Percentiles rank a stretch among this genome's conserved stretches.
These are phyloP conservation scores for Lactarius psammicola DNA, from an alignment of 768 basidiomycete species.

Conservation along the genomic window DNA sequence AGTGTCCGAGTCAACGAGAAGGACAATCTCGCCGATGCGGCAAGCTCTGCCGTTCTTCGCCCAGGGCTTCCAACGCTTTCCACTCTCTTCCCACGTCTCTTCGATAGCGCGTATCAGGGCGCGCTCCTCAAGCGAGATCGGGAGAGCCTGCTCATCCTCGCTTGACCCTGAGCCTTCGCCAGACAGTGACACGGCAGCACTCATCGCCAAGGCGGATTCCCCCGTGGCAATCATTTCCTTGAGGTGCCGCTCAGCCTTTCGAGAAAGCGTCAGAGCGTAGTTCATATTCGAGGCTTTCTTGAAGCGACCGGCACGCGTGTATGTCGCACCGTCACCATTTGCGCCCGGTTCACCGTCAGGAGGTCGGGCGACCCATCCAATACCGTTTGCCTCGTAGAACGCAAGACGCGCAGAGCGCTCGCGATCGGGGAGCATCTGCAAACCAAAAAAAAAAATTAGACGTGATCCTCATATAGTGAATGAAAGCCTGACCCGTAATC, in stretches of 20 bases:
- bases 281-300: constrained; percentile 55
- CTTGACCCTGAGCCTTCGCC: constrained; percentile 30
- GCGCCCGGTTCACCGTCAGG: constrained; percentile 42
- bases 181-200: constrained; percentile 32
- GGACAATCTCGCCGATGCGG: constrained; percentile 46
- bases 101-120: constrained; percentile 52
- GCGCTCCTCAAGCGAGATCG: constrained; percentile 47
- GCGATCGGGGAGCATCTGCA: constrained; percentile 39
- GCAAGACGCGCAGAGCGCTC: constrained; percentile 48
- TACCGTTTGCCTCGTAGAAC: constrained; percentile 56
- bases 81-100: constrained; percentile 45
- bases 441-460: neutral
- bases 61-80: constrained; percentile 35
- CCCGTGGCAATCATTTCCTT: constrained; percentile 28
- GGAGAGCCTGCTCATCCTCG: constrained; percentile 31
- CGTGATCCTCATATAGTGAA: neutral
- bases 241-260: constrained; percentile 39
- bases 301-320: constrained; percentile 48
- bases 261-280: constrained; percentile 39
- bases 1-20: constrained; percentile 53
- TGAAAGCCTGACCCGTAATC: constrained; percentile 43
- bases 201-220: constrained; percentile 12
- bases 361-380: constrained; percentile 61
- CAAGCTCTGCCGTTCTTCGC: constrained; percentile 43
- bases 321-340: constrained; percentile 41